Conservation (phyloP, 352 stramenopile species). For the Blastocystis sp. region DNA sequence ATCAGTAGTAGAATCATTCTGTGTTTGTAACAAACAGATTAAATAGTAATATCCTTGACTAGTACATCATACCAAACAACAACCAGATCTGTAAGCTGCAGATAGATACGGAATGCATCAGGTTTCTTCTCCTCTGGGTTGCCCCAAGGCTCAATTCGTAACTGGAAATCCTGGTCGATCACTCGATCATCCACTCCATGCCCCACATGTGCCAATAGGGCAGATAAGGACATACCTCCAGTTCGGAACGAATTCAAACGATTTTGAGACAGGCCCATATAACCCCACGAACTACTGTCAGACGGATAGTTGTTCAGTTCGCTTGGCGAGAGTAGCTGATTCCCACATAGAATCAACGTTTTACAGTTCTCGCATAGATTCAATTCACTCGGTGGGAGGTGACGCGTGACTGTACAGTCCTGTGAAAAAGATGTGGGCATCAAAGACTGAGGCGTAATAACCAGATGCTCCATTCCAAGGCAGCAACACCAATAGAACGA, state of each 20-base stretch:
- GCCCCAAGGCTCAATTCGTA: conserved; percentile 2
- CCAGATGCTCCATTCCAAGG: background rate
- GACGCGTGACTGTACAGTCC: background rate
- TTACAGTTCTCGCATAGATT: background rate
- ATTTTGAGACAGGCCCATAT: background rate
- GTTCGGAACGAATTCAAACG: background rate
- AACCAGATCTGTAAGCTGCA: conserved; percentile 33
- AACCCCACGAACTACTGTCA: background rate
- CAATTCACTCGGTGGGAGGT: background rate
- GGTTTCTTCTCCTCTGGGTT: background rate
- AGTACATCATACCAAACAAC: conserved; percentile 48
- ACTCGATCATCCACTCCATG: background rate
- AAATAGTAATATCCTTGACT: conserved; percentile 47
- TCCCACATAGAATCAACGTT: conserved; percentile 11
- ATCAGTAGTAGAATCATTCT: background rate
- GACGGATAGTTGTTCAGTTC: background rate
- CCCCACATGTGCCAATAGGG: conserved; percentile 20
- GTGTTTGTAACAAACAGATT: conserved; percentile 9
- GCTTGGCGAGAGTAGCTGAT: background rate
- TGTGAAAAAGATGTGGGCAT: conserved; percentile 56
- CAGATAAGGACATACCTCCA: background rate
- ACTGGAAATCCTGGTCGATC: conserved; percentile 14
- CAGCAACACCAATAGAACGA: background rate
- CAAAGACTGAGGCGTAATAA: conserved; percentile 44
- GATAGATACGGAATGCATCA: conserved; percentile 34